phyloP scores from a whole-genome alignment of 257 asterid genomes.

The Paulownia fortunei region DNA sequence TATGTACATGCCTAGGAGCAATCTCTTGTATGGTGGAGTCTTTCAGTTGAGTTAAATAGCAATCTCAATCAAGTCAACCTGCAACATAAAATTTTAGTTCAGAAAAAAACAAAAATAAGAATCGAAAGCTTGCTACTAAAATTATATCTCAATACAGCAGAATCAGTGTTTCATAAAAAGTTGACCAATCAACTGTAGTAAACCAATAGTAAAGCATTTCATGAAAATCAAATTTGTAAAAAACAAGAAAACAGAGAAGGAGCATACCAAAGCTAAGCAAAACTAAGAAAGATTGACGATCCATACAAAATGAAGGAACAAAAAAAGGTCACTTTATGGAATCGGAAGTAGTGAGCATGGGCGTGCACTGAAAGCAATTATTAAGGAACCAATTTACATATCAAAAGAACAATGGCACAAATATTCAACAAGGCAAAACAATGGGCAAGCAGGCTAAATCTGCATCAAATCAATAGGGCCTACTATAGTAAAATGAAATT shows the following conservation, averaged over 20 bases:
- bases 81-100: conserved; percentile 20
- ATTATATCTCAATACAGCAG: background rate
- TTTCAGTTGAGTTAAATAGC: conserved; percentile 25
- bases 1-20: conserved; percentile 32
- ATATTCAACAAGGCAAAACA: conserved; percentile 19
- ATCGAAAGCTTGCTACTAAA: background rate
- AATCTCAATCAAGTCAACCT: conserved; percentile 32
- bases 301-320: conserved; percentile 23
- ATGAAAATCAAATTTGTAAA: background rate
- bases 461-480: conserved; percentile 16
- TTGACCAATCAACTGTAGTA: background rate
- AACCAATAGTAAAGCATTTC: too few species aligned
- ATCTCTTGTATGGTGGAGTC: conserved; percentile 14
- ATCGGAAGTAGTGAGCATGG: conserved; percentile 29
- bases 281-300: too few species aligned
- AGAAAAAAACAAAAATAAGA: conserved; percentile 10
- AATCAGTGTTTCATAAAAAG: background rate
- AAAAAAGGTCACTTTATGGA: background rate
- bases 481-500: conserved; percentile 1
- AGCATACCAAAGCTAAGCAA: too few species aligned
- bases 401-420: conserved; percentile 12
- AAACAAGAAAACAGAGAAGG: conserved; percentile 6
- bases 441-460: conserved; percentile 24
- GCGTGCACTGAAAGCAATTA: conserved; percentile 28
- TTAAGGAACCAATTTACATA: background rate